Conservation (phyloP, 2,329 filamentous ascomycete species). For the Colletotrichum siamense region DNA sequence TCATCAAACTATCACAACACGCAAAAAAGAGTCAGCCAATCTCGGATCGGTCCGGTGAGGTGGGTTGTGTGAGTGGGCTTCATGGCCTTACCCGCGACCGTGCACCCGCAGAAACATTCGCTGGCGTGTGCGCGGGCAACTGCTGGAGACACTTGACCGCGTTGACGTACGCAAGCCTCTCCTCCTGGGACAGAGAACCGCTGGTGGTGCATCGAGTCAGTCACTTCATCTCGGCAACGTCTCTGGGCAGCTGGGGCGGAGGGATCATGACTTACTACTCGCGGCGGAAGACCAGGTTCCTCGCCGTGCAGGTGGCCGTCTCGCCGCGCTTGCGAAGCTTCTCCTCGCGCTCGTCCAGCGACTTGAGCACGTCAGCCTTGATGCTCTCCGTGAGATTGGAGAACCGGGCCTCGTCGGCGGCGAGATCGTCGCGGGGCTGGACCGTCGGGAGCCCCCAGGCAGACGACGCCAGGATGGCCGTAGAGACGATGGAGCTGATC, state of each 20-base stretch:
- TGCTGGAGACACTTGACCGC: slow-evolving; percentile 50
- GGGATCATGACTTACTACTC: slow-evolving; percentile 31
- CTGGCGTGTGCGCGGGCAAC: slow-evolving; percentile 39
- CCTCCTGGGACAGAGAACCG: slow-evolving; percentile 32
- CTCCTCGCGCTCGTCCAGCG: slow-evolving; percentile 23
- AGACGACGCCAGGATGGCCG: slow-evolving; percentile 18
- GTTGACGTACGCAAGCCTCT: slow-evolving; percentile 46
- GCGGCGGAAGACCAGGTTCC: slow-evolving; percentile 29
- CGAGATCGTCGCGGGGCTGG: slow-evolving; percentile 10
- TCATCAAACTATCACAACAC: slow-evolving; percentile 8
- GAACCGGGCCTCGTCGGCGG: slow-evolving; percentile 18
- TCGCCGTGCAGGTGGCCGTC: slow-evolving; percentile 26
- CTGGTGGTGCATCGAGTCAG: slow-evolving; percentile 11
- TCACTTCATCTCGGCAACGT: background rate
- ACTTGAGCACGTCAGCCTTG: slow-evolving; percentile 22
- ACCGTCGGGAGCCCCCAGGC: slow-evolving; percentile 18
- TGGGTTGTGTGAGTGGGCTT: slow-evolving; percentile 38
- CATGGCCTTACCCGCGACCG: slow-evolving; percentile 49
- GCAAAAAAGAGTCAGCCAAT: background rate
- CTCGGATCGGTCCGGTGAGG: slow-evolving; percentile 40
- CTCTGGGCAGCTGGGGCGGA: background rate
- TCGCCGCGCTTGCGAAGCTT: slow-evolving; percentile 24
- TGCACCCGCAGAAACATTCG: slow-evolving; percentile 44
- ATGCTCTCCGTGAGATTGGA: slow-evolving; percentile 23
- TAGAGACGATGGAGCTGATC: slow-evolving; percentile 18